Percentiles rank a stretch among this genome's conserved stretches.
Conservation (phyloP, 148 eudicot species). For the Nepenthes gracilis region DNA sequence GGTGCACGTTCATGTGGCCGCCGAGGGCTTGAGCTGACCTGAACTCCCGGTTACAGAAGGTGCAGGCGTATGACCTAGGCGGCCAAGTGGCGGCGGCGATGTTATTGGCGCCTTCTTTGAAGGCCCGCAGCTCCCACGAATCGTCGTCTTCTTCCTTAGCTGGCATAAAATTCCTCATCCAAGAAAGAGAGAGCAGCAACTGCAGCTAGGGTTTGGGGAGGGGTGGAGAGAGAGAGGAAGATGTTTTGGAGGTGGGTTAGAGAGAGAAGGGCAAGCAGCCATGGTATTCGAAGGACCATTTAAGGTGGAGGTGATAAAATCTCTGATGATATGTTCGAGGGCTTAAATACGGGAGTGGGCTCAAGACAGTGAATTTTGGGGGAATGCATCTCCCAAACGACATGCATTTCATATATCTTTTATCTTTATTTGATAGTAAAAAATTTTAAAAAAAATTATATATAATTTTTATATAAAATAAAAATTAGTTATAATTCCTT, state of each 20-base stretch:
- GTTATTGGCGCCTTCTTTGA: constrained; percentile 7
- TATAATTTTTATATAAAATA: no score
- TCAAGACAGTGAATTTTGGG: no score
- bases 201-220: constrained; percentile 4
- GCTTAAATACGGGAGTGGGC: no score
- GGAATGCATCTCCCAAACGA: background rate
- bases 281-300: background rate
- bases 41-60: constrained; percentile 21
- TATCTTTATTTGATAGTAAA: no score
- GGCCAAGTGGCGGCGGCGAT: constrained; percentile 20
- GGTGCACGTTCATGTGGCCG: constrained; percentile 31
- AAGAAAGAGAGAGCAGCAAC: background rate
- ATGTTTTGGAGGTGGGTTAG: background rate
- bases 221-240: constrained; percentile 1
- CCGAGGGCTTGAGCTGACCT: constrained; percentile 31
- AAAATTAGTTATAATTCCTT: no score
- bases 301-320: no score
- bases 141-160: background rate
- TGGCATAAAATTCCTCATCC: constrained; percentile 2
- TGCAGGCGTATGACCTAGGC: constrained; percentile 24
- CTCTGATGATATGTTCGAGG: no score
- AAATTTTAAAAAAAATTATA: no score
- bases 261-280: no score
- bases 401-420: no score
- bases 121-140: constrained; percentile 19